Conservation (phyloP, 1,284 basidiomycete genomes). For the Laetiporus sulphureus region DNA sequence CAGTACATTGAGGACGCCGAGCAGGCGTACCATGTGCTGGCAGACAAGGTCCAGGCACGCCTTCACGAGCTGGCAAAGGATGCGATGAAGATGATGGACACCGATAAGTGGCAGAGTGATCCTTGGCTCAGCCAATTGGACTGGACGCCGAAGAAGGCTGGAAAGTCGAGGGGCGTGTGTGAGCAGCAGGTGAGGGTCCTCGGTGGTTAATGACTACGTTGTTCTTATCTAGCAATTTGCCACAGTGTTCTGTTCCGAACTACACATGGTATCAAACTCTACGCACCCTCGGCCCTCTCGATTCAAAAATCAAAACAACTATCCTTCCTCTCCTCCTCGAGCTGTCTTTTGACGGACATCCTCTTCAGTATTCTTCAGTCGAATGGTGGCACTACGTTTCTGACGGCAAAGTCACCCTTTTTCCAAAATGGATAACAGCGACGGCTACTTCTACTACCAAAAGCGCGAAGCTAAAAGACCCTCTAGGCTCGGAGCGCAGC, state of each 20-base stretch:
- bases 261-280: constrained; percentile 81
- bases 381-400: constrained; percentile 62
- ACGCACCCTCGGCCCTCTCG: constrained; percentile 33
- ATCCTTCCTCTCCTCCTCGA: constrained; percentile 77
- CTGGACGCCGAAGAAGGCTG: constrained; percentile 86
- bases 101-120: constrained; percentile 62
- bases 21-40: constrained; percentile 69
- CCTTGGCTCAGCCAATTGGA: constrained; percentile 91
- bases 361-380: constrained; percentile 55
- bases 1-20: constrained; percentile 79
- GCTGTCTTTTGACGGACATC: constrained; percentile 67
- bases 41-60: constrained; percentile 65
- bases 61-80: constrained; percentile 66
- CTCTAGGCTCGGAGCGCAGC: constrained; percentile 39
- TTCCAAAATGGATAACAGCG: no score
- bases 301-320: constrained; percentile 52
- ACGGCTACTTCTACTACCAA: no score
- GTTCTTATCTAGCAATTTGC: background rate
- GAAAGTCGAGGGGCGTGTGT: constrained; percentile 58
- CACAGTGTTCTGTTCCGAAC: no score
- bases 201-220: background rate
- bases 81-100: constrained; percentile 42
- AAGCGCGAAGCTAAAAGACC: constrained; percentile 32
- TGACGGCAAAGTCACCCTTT: constrained; percentile 29
- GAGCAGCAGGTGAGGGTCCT: constrained; percentile 14